phyloP scores from a whole-genome alignment of 257 asterid genomes.

The Nicotiana tomentosiformis region DNA sequence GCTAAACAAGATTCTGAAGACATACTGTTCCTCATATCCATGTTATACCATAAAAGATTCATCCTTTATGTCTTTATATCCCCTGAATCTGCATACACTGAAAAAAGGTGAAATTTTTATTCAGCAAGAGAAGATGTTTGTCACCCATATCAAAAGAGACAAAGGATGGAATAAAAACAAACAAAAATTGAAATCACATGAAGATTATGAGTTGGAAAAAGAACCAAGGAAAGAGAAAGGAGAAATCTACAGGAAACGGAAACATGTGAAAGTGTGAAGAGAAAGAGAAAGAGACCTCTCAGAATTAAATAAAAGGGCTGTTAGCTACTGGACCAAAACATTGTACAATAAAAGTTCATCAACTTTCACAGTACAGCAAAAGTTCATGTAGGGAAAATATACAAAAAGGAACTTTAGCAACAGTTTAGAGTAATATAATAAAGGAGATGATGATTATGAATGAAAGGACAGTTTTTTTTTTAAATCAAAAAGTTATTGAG shows the following conservation, averaged over 20 bases:
- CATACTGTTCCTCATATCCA: constrained; percentile 7
- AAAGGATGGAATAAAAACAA: background rate
- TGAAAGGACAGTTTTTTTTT: background rate
- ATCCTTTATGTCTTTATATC: background rate
- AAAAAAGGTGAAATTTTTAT: background rate
- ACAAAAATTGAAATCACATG: background rate
- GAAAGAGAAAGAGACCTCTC: background rate
- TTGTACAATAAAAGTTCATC: background rate
- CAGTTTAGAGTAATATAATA: background rate
- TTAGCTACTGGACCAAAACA: background rate
- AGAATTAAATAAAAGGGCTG: background rate
- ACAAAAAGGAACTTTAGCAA: background rate
- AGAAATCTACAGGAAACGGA: background rate
- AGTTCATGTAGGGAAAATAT: background rate
- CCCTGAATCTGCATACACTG: background rate
- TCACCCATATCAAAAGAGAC: background rate
- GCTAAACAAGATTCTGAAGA: constrained; percentile 54
- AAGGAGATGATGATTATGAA: background rate
- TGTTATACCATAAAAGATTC: background rate
- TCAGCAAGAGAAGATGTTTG: background rate
- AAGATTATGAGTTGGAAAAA: background rate
- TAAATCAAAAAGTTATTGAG: background rate
- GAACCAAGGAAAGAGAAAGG: background rate
- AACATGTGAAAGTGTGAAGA: background rate
- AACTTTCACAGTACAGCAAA: background rate